phyloP scores from a whole-genome alignment of 75 land plant genomes.

The Picea sitchensis region DNA sequence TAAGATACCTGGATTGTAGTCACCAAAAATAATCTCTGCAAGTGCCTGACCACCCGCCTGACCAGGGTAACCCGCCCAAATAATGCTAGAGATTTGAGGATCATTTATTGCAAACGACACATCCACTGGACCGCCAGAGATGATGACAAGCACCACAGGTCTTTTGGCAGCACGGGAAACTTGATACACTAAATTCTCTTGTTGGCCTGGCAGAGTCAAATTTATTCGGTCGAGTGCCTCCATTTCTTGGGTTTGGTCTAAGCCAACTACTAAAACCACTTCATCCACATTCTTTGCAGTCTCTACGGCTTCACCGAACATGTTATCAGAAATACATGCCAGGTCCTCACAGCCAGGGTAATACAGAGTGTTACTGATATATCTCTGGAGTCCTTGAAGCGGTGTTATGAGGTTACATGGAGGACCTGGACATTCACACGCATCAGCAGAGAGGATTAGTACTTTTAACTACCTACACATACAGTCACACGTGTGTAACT shows the following conservation, averaged over 20 bases:
- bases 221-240: slow-evolving; percentile 75
- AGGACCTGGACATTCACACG: slow-evolving; percentile 38
- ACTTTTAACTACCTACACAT: background rate
- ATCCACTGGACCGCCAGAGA: slow-evolving; percentile 90
- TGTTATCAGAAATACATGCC: slow-evolving; percentile 38
- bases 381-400: slow-evolving; percentile 34
- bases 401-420: slow-evolving; percentile 65
- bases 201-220: slow-evolving; percentile 82
- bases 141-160: slow-evolving; percentile 71
- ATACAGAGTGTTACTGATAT: slow-evolving; percentile 23
- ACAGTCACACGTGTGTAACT: no score
- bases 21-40: slow-evolving; percentile 79
- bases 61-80: slow-evolving; percentile 96
- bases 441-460: background rate
- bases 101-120: slow-evolving; percentile 63
- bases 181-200: slow-evolving; percentile 48
- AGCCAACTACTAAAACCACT: slow-evolving; percentile 69
- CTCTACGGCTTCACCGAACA: slow-evolving; percentile 44
- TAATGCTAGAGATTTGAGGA: slow-evolving; percentile 54
- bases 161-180: slow-evolving; percentile 48
- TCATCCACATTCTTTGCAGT: slow-evolving; percentile 61
- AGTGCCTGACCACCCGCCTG: slow-evolving; percentile 84
- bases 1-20: slow-evolving; percentile 73
- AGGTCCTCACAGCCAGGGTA: slow-evolving; percentile 63
- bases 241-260: slow-evolving; percentile 72